Evolutionary conservation across 108 stramenopile genomes (phyloP).

Genomic region (Cyclotella cryptica): DNA sequence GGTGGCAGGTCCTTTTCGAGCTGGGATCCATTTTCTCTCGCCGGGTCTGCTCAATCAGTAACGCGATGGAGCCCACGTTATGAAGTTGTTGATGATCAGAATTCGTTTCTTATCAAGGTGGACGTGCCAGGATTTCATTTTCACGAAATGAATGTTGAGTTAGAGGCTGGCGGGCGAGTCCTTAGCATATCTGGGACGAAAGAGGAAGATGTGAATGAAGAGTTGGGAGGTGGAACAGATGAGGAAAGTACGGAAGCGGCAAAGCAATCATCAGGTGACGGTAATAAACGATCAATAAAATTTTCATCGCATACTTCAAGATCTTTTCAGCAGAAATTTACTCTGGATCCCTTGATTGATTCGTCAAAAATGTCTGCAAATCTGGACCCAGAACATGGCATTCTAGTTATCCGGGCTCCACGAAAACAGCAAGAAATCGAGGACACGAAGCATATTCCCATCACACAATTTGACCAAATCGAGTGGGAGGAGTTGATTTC

Average conservation of each 20-base stretch:
- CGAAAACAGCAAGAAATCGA: conserved; percentile 10
- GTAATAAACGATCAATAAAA: neutral
- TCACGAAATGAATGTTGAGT: conserved; percentile 38
- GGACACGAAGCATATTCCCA: conserved; percentile 36
- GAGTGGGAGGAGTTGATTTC: conserved; percentile 21
- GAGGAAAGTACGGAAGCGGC: conserved; percentile 9
- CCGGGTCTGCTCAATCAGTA: conserved; percentile 19
- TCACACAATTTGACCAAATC: conserved; percentile 40
- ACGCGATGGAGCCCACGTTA: conserved; percentile 56
- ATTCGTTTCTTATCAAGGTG: conserved; percentile 57
- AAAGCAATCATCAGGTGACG: neutral
- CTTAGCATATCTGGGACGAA: conserved; percentile 34
- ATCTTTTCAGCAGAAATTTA: conserved; percentile 67
- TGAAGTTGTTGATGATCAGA: conserved; percentile 62
- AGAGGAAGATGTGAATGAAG: conserved; percentile 11
- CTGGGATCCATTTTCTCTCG: conserved; percentile 24
- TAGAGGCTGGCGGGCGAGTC: conserved; percentile 42
- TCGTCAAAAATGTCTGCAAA: conserved; percentile 62
- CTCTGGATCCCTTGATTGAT: conserved; percentile 63
- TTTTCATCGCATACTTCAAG: conserved; percentile 20
- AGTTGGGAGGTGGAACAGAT: neutral
- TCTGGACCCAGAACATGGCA: conserved; percentile 63
- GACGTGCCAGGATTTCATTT: conserved; percentile 70
- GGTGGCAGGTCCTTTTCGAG: conserved; percentile 7
- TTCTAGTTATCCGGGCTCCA: conserved; percentile 64